phyloP scores from a whole-genome alignment of 345 rosid species.

The Dimocarpus longan region DNA sequence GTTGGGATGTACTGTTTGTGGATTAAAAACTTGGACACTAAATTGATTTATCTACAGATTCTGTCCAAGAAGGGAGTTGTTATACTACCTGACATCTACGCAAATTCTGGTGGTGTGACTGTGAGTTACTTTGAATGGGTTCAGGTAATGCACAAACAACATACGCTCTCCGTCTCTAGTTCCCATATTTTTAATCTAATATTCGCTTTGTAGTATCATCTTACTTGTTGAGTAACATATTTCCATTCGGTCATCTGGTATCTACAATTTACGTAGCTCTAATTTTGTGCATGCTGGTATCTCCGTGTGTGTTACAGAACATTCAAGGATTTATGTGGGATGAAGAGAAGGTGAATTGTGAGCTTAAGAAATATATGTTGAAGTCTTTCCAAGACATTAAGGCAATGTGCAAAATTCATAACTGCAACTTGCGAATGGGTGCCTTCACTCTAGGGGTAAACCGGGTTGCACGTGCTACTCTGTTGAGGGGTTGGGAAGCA shows the following conservation, averaged over 20 bases:
- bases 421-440: conserved; percentile 53
- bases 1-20: neutral
- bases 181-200: neutral
- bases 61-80: conserved; percentile 51
- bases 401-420: conserved; percentile 43
- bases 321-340: conserved; percentile 62
- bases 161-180: too few relatives aligned
- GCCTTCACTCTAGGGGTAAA: conserved; percentile 49
- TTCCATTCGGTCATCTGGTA: neutral
- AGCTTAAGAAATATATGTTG: conserved; percentile 45
- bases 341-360: conserved; percentile 41
- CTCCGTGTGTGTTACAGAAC: conserved; percentile 40
- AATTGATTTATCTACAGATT: conserved; percentile 34
- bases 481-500: conserved; percentile 52
- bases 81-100: conserved; percentile 53
- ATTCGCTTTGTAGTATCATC: neutral
- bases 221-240: neutral
- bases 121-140: conserved; percentile 61
- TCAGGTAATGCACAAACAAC: conserved; percentile 35
- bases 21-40: neutral
- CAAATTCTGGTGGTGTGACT: conserved; percentile 54
- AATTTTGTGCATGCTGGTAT: neutral
- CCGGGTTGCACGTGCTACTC: conserved; percentile 46
- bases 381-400: conserved; percentile 41
- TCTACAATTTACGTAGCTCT: neutral